Percentiles rank a stretch among this genome's conserved stretches.
Evolutionary conservation across 1,139 yeast genomes (phyloP).

Genomic region (Suhomyces guaymorum): DNA sequence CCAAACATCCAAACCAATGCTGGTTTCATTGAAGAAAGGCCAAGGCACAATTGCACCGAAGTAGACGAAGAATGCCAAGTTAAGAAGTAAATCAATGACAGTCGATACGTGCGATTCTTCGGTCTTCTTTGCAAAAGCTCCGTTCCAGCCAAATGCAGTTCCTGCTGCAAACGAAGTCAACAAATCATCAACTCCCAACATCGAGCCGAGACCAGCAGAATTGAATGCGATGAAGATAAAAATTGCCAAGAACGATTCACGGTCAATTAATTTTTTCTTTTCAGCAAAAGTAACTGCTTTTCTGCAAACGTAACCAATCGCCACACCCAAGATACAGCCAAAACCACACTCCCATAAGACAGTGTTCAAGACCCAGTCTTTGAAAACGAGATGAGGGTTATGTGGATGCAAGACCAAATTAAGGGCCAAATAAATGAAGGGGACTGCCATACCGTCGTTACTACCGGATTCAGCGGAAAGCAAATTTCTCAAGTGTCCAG

Average conservation of each 20-base stretch:
- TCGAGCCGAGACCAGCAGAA: conserved; percentile 92
- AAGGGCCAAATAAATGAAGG: conserved; percentile 79
- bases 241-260: conserved; percentile 91
- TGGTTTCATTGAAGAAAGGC: conserved; percentile 71
- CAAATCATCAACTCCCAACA: conserved; percentile 90
- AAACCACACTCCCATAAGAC: conserved; percentile 85
- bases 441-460: conserved; percentile 98
- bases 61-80: conserved; percentile 87
- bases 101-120: conserved; percentile 93
- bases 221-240: conserved; percentile 82
- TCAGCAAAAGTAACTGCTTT: conserved; percentile 81
- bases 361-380: conserved; percentile 82
- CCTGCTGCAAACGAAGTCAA: conserved; percentile 95
- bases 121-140: conserved; percentile 83
- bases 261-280: conserved; percentile 70
- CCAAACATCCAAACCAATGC: conserved; percentile 79
- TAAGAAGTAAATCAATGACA: conserved; percentile 80
- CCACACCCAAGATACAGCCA: conserved; percentile 76
- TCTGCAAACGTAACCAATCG: conserved; percentile 75
- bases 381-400: conserved; percentile 65
- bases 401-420: conserved; percentile 68
- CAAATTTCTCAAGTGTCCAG: conserved; percentile 90
- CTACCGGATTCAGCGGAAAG: conserved; percentile 95
- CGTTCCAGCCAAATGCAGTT: conserved; percentile 95
- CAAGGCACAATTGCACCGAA: conserved; percentile 96